phyloP scores from a whole-genome alignment of 495 filamentous ascomycete genomes.

The Bacidia rubella region DNA sequence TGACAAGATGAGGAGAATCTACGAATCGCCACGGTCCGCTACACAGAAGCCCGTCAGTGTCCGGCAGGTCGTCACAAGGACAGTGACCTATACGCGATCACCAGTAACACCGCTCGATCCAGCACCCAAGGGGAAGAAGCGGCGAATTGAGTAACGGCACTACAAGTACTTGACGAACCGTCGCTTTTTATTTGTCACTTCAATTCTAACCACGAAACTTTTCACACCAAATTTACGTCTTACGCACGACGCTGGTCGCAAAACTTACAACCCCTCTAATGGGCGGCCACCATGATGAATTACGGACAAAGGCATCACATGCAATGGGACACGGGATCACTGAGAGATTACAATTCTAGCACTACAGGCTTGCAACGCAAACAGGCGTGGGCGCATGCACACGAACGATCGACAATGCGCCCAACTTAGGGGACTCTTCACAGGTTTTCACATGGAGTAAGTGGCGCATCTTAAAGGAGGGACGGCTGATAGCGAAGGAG shows the following conservation, averaged over 20 bases:
- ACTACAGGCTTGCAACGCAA: background rate
- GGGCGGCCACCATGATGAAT: background rate
- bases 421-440: background rate
- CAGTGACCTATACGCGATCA: slow-evolving; percentile 26
- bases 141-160: slow-evolving; percentile 15
- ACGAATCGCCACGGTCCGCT: slow-evolving; percentile 19
- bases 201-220: too few relatives aligned
- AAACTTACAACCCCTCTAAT: background rate
- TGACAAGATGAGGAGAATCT: slow-evolving; percentile 26
- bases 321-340: background rate
- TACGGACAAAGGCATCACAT: background rate
- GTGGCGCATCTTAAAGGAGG: background rate
- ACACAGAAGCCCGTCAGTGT: slow-evolving; percentile 29
- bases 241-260: background rate
- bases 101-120: slow-evolving; percentile 19
- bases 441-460: background rate
- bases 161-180: background rate
- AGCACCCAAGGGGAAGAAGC: slow-evolving; percentile 19
- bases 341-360: background rate
- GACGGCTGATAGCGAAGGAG: background rate
- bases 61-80: slow-evolving; percentile 35
- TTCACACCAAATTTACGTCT: too few relatives aligned
- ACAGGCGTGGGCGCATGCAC: background rate
- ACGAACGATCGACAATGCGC: too few relatives aligned
- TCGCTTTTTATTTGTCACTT: slow-evolving; percentile 1